phyloP scores from a whole-genome alignment of 129 eudicot genomes.

The Pittosporum tobira region DNA sequence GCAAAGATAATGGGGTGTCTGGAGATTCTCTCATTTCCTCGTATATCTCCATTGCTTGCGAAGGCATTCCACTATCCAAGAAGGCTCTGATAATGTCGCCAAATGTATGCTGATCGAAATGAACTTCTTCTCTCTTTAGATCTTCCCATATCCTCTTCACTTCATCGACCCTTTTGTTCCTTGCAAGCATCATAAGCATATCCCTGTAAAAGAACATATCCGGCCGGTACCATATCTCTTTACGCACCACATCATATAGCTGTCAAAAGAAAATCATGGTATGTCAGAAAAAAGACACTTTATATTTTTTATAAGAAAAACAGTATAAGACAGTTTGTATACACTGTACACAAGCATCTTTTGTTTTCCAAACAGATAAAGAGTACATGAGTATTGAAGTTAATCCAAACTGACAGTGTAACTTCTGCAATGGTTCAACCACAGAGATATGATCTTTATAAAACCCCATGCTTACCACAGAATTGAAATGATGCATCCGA shows the following conservation, averaged over 20 bases:
- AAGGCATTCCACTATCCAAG: slow-evolving; percentile 51
- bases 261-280: slow-evolving; percentile 17
- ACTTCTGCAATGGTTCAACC: no score
- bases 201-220: slow-evolving; percentile 98
- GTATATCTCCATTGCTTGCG: slow-evolving; percentile 73
- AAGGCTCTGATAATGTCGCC: slow-evolving; percentile 84
- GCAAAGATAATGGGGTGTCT: slow-evolving; percentile 79
- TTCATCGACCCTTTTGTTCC: slow-evolving; percentile 70
- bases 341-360: not conserved
- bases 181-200: slow-evolving; percentile 90
- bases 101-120: slow-evolving; percentile 88
- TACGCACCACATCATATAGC: slow-evolving; percentile 81
- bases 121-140: slow-evolving; percentile 58
- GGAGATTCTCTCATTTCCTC: slow-evolving; percentile 83
- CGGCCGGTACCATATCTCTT: slow-evolving; percentile 94
- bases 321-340: not conserved
- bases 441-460: no score
- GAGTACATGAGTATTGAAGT: not conserved
- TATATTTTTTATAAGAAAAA: no score
- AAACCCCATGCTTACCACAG: no score
- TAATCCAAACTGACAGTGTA: no score
- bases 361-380: not conserved
- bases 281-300: not conserved
- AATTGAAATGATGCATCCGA: no score
- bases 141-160: slow-evolving; percentile 62